Base-by-base conservation (phyloP, 1,284 basidiomycete species). In the Moesziomyces antarcticus region DNA sequence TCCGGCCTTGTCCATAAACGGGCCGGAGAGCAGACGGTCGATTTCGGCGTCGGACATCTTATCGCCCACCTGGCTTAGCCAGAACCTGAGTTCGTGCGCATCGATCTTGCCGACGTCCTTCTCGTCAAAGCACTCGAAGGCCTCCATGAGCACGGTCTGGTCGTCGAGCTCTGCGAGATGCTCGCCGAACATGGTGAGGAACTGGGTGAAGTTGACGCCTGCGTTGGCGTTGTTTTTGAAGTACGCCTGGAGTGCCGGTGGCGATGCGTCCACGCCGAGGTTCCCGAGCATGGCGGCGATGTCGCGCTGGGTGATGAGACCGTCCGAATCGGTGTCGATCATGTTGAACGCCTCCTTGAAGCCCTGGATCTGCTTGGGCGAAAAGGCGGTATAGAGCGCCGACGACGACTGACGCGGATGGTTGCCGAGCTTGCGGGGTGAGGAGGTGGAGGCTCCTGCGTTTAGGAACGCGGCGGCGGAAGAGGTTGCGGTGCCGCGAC, bases 341-440 rank as follows among this genome's bases (percentile, higher is more conserved):
- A 84, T 76, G 51, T 72, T 78, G 71, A 86, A 86, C 1, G 85
- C 85, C 50, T 85, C 85, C 49, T 85, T 82, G 77, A 86, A 84
- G 24, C 81, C 80, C 57, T 84, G 80, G 53, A 86, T 83, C 68
- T 85, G 85, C 50, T 80, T 80, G 4, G 76, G 57, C 14, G 74
- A 75, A 52, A 80, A 83, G 40, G 79, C 78, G 35, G 69, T 78
- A 69, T 80, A 81, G 24, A 79, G 73, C 1, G 68, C 74, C 10
- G 78, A 80, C 1, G 71, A 74, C 18, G 75, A 73, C 50, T 80
- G 78, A 24, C 79, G 78, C 14, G 79, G 79, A 30, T 81, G 78
- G 16, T 69, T 62, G 48, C 63, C 60, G n/a, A 58, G 25, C 46
- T 60, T 73, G 44, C 61, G 66, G 6, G 21, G 37, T 13, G 59